Evolutionary conservation across 2,329 filamentous ascomycete genomes (phyloP), one percentile per base, ranked within the genome.

Genomic region (Cladosporium cucumerinum): DNA sequence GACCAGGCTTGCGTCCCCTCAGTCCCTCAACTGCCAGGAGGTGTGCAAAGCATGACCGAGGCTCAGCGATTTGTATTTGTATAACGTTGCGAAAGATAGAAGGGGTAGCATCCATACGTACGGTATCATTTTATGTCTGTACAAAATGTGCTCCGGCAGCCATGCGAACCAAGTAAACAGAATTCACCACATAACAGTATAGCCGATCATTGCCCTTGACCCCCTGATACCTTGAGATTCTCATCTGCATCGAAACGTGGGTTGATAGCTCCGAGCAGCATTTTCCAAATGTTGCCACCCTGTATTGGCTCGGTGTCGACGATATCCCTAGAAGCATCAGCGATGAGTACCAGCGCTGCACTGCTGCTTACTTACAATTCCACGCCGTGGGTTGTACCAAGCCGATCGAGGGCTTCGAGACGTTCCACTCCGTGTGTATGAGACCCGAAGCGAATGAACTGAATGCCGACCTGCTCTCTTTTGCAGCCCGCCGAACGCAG

Each of bases 221-320:
- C 28, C 4, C 28, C 8, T 30, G 28, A 30, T 30, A 30, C 28
- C 28, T 30, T 8, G 4, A 30, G 28, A 30, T 30, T 49, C 5
- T 25, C 23, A 49, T 68, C 66, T 32, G 61, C 32, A 26, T 69
- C 67, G 39, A 65, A 69, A 25, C 55, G 58, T 2, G 26, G 14
- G n/a, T 67, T 67, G 64, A 68, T 67, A 11, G 66, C 63, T 21
- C 71, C 71, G n/a, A 70, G 66, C 18, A 73, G 67, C 68, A 72
- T 72, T 48, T 73, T 73, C 68, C 69, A 73, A 5, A 73, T 64
- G 34, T 73, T 72, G n/a, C 72, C 71, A 30, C 21, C 12, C 36
- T 66, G 28, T 3, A 63, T 36, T 7, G 64, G 66, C 18, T 70
- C 70, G 14, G 65, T 66, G 48, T 73, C 71, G 23, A 72, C 64